Evolutionary conservation across 768 basidiomycete species (phyloP).

Genomic region (Piloderma croceum): DNA sequence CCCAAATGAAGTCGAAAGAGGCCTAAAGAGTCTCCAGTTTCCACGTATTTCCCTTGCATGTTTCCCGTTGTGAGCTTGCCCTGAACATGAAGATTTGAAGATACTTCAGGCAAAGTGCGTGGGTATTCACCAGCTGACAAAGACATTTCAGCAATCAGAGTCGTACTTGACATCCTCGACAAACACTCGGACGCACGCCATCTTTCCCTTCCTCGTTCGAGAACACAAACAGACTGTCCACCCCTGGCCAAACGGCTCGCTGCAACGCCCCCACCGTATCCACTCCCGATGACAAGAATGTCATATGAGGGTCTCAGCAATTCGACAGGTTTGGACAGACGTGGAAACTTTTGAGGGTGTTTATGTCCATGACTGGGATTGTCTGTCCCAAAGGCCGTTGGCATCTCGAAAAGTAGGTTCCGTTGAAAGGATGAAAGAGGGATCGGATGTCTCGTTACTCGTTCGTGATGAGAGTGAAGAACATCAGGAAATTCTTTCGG

Average conservation of each 20-base stretch:
- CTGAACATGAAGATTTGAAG: slow-evolving; percentile 10
- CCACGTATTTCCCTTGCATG: slow-evolving; percentile 8
- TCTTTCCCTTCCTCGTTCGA: slow-evolving; percentile 15
- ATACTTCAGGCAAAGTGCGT: slow-evolving; percentile 4
- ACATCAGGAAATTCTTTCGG: no score
- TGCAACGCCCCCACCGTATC: slow-evolving; percentile 17
- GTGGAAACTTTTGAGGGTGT: no score
- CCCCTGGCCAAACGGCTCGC: slow-evolving; percentile 16
- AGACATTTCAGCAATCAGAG: not conserved
- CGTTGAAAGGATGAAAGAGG: no score
- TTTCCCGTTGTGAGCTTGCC: slow-evolving; percentile 9
- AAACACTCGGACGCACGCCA: slow-evolving; percentile 15
- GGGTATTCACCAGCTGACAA: slow-evolving; percentile 16
- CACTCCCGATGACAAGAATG: slow-evolving; percentile 15
- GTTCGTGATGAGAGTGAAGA: no score
- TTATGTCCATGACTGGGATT: no score
- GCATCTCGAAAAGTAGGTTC: no score
- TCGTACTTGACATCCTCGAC: not conserved
- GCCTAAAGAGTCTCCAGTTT: slow-evolving; percentile 9
- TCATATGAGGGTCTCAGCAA: slow-evolving; percentile 16
- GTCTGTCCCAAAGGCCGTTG: no score
- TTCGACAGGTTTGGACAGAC: slow-evolving; percentile 13
- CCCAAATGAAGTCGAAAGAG: slow-evolving; percentile 15
- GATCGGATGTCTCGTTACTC: no score
- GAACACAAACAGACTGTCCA: slow-evolving; percentile 12